Evolutionary conservation across 441 rosid genomes (phyloP), one percentile per base, ranked within the genome.

Genomic region (Bocquillonia castaneifolia): DNA sequence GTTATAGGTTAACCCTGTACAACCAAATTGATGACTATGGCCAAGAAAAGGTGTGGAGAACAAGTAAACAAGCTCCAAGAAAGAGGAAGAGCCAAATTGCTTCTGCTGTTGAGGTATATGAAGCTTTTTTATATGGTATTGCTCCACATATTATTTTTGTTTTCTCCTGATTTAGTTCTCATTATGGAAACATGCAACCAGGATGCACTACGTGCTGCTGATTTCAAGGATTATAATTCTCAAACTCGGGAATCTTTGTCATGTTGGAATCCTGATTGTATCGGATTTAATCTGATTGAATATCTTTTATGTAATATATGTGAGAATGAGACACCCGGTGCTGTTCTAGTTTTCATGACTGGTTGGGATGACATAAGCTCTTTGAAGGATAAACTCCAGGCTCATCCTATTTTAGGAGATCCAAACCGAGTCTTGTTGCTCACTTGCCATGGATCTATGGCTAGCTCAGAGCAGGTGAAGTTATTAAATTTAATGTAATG

Each of bases 401-500:
- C 82, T 71, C 86, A 92, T 81, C 84, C 86, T 51, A 56, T 84
- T 66, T 71, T 92, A 51, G 96, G 98, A 68, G 84, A 92, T 83
- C 84, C 96, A 25, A 68, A 69, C 70, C 80, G 72, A 69, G 93
- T 85, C 78, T 73, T 86, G 77, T 77, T 92, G 78, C 96, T 88
- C 75, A 81, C 92, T 29, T 92, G 98, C 79, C 98, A 92, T 85
- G 95, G 98, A 74, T 88, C 97, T 75, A 90, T 92, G 98, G 90
- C 92, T 69, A 90, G 90, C 80, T 78, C 88, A 66, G 98, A 92
- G 83, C 98, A 92, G 97, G 98, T 92, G 69, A 77, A 20, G 32
- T 56, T 51, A 10, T 52, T 31, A 13, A 48, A 42, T 51, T 42
- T 52, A 29, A 6, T 52, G 44, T 6, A 59, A 22, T 50, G 22